These are phyloP conservation scores for Phytophthora idaei DNA, from an alignment of 352 stramenopile species.

Conservation along the genomic window DNA sequence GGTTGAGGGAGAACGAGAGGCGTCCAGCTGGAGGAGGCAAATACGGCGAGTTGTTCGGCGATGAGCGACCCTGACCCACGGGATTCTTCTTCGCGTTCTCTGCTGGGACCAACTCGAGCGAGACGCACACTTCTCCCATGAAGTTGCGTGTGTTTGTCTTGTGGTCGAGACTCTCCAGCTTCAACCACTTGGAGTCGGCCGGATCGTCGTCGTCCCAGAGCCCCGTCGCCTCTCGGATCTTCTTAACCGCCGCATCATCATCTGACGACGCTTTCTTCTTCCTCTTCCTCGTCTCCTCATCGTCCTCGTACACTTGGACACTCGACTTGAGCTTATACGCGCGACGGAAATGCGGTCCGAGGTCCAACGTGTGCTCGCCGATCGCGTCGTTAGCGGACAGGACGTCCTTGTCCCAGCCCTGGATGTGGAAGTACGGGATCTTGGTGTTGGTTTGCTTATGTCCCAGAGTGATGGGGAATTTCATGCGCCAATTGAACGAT, in stretches of 20 bases:
- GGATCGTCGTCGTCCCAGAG: constrained; percentile 87
- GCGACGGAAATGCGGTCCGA: constrained; percentile 72
- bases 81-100: constrained; percentile 82
- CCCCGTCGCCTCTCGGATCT: constrained; percentile 84
- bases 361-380: constrained; percentile 84
- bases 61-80: constrained; percentile 82
- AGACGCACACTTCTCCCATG: constrained; percentile 89
- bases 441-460: constrained; percentile 89
- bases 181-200: constrained; percentile 84
- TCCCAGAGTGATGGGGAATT: constrained; percentile 90
- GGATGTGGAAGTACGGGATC: constrained; percentile 93
- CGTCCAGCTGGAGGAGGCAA: constrained; percentile 89
- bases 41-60: constrained; percentile 94
- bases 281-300: constrained; percentile 73
- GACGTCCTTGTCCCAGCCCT: constrained; percentile 95
- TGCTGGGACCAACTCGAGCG: constrained; percentile 86
- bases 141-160: constrained; percentile 81
- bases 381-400: constrained; percentile 93
- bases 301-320: constrained; percentile 86
- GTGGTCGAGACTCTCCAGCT: constrained; percentile 81
- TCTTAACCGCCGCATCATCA: constrained; percentile 79
- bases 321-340: constrained; percentile 80
- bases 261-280: constrained; percentile 81
- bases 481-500: constrained; percentile 95
- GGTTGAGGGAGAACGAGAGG: constrained; percentile 92